Percentiles rank a stretch among this genome's conserved stretches.
Evolutionary conservation across 1,284 basidiomycete genomes (phyloP).

Genomic region (Trametes pubescens): DNA sequence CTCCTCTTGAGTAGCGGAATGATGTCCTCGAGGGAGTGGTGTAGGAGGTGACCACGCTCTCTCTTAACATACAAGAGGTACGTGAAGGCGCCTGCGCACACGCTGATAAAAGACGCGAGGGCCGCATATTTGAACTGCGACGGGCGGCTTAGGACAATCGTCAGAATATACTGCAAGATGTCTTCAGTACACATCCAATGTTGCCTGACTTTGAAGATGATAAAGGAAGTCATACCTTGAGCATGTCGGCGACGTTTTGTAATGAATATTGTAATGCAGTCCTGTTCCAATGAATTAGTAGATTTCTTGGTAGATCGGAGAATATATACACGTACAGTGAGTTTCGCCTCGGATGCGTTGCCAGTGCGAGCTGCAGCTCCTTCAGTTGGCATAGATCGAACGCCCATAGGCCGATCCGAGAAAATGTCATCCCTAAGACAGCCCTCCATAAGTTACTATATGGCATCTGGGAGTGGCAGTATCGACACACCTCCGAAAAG

Average conservation of each 20-base stretch:
- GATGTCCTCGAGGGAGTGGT: conserved; percentile 31
- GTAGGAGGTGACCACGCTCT: conserved; percentile 41
- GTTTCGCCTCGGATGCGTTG: conserved; percentile 52
- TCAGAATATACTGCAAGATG: conserved; percentile 36
- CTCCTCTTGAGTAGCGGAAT: conserved; percentile 32
- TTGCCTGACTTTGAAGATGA: not conserved
- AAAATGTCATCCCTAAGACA: conserved; percentile 52
- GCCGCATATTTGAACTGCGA: conserved; percentile 44
- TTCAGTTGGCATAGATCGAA: conserved; percentile 61
- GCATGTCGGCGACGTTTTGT: conserved; percentile 41
- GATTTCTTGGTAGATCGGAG: not conserved
- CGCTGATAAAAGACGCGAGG: conserved; percentile 39
- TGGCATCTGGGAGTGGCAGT: not conserved
- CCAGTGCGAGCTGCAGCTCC: conserved; percentile 53
- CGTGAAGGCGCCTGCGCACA: conserved; percentile 36
- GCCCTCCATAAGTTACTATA: not conserved
- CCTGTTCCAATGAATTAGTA: conserved; percentile 7
- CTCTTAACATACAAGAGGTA: conserved; percentile 40
- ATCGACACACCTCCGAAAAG: conserved; percentile 47
- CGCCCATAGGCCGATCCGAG: conserved; percentile 58
- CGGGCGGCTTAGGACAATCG: conserved; percentile 40
- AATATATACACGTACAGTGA: conserved; percentile 38
- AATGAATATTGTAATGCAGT: conserved; percentile 40
- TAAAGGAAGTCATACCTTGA: conserved; percentile 27
- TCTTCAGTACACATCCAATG: not conserved